A percentile compares a stretch with the other conserved stretches of the same genome.
Evolutionary conservation across 208 protist species (phyloP).

Genomic region (Acanthamoeba triangularis): DNA sequence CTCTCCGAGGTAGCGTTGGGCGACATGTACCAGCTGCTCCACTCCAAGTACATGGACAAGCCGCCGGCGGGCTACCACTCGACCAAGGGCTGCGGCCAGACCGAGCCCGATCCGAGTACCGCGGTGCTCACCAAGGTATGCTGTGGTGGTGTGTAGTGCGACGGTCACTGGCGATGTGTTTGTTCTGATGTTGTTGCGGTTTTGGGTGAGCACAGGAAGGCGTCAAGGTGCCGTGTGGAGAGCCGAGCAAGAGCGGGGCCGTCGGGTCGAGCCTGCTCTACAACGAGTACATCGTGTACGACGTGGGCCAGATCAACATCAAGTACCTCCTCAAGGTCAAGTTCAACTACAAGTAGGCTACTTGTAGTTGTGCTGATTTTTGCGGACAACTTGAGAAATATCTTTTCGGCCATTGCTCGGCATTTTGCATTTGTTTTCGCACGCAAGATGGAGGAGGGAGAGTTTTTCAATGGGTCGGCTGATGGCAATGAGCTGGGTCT

Average conservation of each 20-base stretch:
- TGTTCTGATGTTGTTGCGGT: too few relatives aligned
- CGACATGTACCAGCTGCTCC: constrained; percentile 59
- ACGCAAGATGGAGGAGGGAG: too few relatives aligned
- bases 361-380: not conserved
- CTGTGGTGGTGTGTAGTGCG: not conserved
- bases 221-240: constrained; percentile 65
- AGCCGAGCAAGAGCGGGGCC: not conserved
- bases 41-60: constrained; percentile 79
- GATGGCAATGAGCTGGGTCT: too few relatives aligned
- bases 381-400: not conserved
- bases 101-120: constrained; percentile 41
- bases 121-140: not conserved
- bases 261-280: constrained; percentile 61
- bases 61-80: constrained; percentile 38
- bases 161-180: not conserved
- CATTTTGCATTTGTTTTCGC: too few relatives aligned
- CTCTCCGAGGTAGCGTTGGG: constrained; percentile 81
- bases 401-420: too few relatives aligned
- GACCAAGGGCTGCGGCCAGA: constrained; percentile 62
- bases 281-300: constrained; percentile 84
- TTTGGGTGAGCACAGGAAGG: not conserved
- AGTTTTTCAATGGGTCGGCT: too few relatives aligned
- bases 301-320: constrained; percentile 76
- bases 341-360: constrained; percentile 64
- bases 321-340: constrained; percentile 59